Evolutionary conservation across 164 flowering plant species (phyloP).

Genomic region (Taxillus chinensis): DNA sequence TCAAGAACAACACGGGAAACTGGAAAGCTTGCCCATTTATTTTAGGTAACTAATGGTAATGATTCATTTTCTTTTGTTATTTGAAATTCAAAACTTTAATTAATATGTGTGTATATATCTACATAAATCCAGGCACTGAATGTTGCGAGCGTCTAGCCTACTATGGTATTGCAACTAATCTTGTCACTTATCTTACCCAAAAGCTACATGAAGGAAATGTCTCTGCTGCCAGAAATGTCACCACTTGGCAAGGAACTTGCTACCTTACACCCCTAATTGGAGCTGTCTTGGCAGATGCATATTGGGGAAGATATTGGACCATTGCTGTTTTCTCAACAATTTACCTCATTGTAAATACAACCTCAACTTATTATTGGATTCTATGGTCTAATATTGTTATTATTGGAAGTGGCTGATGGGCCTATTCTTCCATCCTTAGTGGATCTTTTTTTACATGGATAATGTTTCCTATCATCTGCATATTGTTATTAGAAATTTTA

Average conservation of each 20-base stretch:
- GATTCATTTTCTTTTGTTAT: neutral
- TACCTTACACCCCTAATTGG: conserved; percentile 82
- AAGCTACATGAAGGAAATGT: conserved; percentile 73
- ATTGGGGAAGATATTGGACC: conserved; percentile 92
- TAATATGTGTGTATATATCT: conserved; percentile 2
- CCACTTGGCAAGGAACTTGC: conserved; percentile 87
- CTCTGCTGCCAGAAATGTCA: conserved; percentile 75
- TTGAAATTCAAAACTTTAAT: neutral
- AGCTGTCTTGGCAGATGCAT: conserved; percentile 83
- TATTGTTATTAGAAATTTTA: too few species aligned
- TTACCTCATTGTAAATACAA: conserved; percentile 53
- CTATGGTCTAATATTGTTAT: neutral
- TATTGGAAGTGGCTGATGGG: neutral
- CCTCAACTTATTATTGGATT: neutral
- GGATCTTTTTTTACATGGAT: too few species aligned
- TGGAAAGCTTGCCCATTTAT: conserved; percentile 94
- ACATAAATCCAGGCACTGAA: conserved; percentile 54
- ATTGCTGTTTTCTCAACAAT: conserved; percentile 73
- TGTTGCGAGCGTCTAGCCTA: conserved; percentile 90
- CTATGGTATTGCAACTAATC: conserved; percentile 81
- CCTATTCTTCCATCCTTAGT: neutral
- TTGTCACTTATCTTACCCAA: conserved; percentile 68
- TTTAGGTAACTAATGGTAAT: conserved; percentile 31
- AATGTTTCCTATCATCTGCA: too few species aligned
- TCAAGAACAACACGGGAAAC: conserved; percentile 62